A percentile compares a stretch with the other conserved stretches of the same genome.
These are phyloP conservation scores for Retiboletus fuscus DNA, from an alignment of 1,284 basidiomycete genomes.

Conservation along the genomic window DNA sequence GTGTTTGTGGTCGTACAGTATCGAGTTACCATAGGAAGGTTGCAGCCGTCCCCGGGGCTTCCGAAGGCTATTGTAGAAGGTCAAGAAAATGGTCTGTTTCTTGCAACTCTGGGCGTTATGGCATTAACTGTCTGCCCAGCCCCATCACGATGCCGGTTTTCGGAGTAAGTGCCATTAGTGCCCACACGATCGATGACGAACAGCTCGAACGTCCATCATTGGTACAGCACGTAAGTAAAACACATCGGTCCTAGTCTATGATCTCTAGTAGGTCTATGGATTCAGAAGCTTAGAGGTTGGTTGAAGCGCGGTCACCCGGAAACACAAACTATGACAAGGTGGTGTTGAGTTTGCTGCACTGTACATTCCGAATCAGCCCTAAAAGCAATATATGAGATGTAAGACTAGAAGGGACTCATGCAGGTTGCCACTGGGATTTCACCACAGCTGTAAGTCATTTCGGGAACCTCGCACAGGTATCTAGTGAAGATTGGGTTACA, in stretches of 20 bases:
- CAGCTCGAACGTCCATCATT: background rate
- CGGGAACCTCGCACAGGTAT: conserved; percentile 34
- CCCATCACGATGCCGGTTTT: too few relatives aligned
- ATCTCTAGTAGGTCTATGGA: conserved; percentile 18
- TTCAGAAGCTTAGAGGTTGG: background rate
- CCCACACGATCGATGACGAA: background rate
- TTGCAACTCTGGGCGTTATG: too few relatives aligned
- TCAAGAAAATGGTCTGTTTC: too few relatives aligned
- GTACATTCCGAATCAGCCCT: conserved; percentile 13
- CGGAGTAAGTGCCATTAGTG: too few relatives aligned
- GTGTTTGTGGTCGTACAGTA: too few relatives aligned
- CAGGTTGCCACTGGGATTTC: conserved; percentile 32
- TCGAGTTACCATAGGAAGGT: too few relatives aligned
- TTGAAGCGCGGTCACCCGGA: background rate
- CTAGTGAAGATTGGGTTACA: conserved; percentile 18
- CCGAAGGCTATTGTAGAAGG: too few relatives aligned
- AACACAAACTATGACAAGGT: background rate
- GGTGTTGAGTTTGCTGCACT: conserved; percentile 32
- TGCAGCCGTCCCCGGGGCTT: too few relatives aligned
- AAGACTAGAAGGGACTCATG: conserved; percentile 25
- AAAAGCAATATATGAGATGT: background rate
- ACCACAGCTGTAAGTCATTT: conserved; percentile 30
- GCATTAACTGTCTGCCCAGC: too few relatives aligned
- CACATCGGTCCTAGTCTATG: conserved; percentile 13
- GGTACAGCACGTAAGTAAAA: background rate